Base-by-base conservation (phyloP, 2,329 filamentous ascomycete species). In the Botrytis fragariae region DNA sequence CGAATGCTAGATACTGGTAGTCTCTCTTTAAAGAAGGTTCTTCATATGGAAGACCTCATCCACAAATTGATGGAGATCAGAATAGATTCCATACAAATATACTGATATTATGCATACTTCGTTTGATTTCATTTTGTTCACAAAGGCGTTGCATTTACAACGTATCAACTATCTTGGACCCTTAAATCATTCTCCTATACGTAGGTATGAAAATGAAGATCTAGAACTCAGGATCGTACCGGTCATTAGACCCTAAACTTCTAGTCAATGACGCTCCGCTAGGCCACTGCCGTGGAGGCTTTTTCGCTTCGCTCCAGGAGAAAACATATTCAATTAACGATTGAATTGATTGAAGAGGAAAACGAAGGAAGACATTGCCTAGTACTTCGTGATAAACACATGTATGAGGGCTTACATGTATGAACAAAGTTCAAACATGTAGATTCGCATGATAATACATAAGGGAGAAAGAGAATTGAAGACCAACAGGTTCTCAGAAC, bases 221-320 rank as follows among this genome's bases (percentile, higher is more conserved):
- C 9, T 20, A 32, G 54, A 59, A 29, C 14, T 32, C 5, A 29
- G n/a, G 54, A 2, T 32, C 16, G 14, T 32, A 20, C 54, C 2
- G 18, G 29, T 16, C 54, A 59, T 18, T 29, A 32, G 29, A 59
- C 29, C 8, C n/a, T 20, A 2, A 32, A 35, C 4, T 29, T 37
- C 35, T 35, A 37, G 35, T 25, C 4, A 25, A 25, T 60, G 59
- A 25, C 32, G 59, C 59, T 37, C 59, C 59, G 32, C 57, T 60
- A 60, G 57, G 57, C 57, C 57, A 60, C 57, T 60, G 57, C 57
- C 57, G 57, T 60, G 57, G 57, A 35, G 57, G 59, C 59, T 61
- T 61, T 37, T 61, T 61, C 59, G 32, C 59, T 61, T 61, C 59
- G 59, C 59, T 61, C 59, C 16, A 16, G 22, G 6, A n/a, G 7